Base-by-base conservation (phyloP, 306 rosid species). In the Rubus parviflorus region DNA sequence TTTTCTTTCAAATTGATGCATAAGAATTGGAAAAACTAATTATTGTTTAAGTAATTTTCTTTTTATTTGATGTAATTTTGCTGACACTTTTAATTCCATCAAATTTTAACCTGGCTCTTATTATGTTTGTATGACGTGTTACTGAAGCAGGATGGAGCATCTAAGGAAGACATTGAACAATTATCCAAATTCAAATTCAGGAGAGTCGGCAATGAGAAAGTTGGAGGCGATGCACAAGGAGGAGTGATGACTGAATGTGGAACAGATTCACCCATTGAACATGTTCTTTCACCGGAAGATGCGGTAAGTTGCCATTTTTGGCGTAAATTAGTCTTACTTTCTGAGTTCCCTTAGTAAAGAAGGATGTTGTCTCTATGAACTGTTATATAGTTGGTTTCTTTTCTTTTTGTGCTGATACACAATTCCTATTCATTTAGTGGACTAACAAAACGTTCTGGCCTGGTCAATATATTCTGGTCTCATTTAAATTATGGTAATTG, bases 141-240 rank as follows among this genome's bases (percentile, higher is more conserved):
- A 64, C 70, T 68, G 65, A 81, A 85, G 64, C 91, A 94, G 98
- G 98, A 94, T 84, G 98, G 98, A 11, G 97, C 98, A 80, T 86
- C 98, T 72, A 92, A 90, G 86, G 97, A 94, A 84, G 98, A 94
- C 70, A 83, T 92, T 77, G 98, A 94, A 42, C 93, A 92, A 78
- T 70, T 94, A 80, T 47, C 95, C 43, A 94, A 88, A 82, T 94
- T 87, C 83, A 92, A 92, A 77, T 94, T 92, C 86, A 82, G 81
- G 70, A 86, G 76, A 85, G 57, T 81, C 65, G 87, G 75, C 15
- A 74, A 71, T 54, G 97, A 88, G 82, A 94, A 92, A 80, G 82
- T 77, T 62, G 77, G 80, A 6, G 72, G 84, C 10, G 89, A 82
- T 68, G 78, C 49, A 68, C 89, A 84, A 82, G 92, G 97, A 61